Base-by-base conservation (phyloP, 2,329 filamentous ascomycete species). In the Pestalotiopsis sp. region DNA sequence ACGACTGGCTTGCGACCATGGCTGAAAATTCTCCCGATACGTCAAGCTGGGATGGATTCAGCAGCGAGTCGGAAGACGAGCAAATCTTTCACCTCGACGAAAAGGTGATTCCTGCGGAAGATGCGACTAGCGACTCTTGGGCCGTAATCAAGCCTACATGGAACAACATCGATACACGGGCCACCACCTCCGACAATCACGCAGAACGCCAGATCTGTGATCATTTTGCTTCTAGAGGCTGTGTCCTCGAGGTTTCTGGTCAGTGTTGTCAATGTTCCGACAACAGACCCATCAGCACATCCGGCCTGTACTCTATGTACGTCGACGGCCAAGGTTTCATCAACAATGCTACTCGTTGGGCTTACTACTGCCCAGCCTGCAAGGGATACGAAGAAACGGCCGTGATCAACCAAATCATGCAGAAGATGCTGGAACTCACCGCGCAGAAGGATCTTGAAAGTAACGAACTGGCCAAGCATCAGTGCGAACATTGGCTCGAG, bases 201-300 rank as follows among this genome's bases (percentile, higher is more conserved):
- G 6, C 36, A 36, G 13, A 61, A n/a, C 59, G 27, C 14, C 59
- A 61, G 14, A 17, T 17, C 12, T 61, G 59, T 36, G n/a, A 11
- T n/a, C 59, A 61, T 41, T 49, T 52, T 17, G n/a, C 39, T n/a
- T 13, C 6, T 9, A 64, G 25, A 38, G 31, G 27, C 20, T 65
- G 63, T 12, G 12, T 27, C 3, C 41, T 65, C 27, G 31, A 65
- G 20, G 41, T 2, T 3, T 36, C 41, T 5, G 49, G 49, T 13
- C 41, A 38, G 23, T 73, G 71, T 36, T 73, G 71, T 25, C 64
- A 68, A 36, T 73, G 71, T 56, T 64, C 66, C 27, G 71, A 73
- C 20, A 11, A 69, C 2, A 69, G 71, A 6, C 67, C 68, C 2
- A 9, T 36, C n/a, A 66, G 62, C 7, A 57, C 68, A 20, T 71